Base-by-base conservation (phyloP, 164 flowering plant species). In the Nymphaea thermarum region DNA sequence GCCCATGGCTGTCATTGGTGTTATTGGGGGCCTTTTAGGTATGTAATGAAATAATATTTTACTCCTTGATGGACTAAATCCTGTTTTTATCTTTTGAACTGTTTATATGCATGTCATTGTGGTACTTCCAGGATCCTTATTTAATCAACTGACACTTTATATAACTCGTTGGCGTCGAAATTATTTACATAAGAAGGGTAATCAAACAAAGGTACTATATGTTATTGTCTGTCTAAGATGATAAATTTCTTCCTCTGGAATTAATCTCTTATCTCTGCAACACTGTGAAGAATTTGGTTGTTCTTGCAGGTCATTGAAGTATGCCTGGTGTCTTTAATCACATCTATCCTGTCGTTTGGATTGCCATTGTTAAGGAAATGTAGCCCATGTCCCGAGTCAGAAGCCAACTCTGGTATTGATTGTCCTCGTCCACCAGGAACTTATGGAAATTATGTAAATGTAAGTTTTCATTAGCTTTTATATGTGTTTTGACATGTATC, bases 1-100 rank as follows among this genome's bases (percentile, higher is more conserved):
- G 75, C 99, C 99, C 11, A 94, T 94, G 99, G 97, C 97, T 65
- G 79, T 94, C 73, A 94, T 94, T 85, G 99, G 99, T 57, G 85
- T 94, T 43, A 88, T 88, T 72, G 99, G 99, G 68, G 99, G 99
- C 71, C 87, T 94, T 68, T 93, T 94, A 44, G 99, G 99, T 94
- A 75, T 41, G 85, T 71, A n/a, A 47, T 66, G 42, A 47, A 45
- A n/a, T 43, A 6, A 15, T 5, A 67, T 61, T 53, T 64, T 62
- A 42, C 59, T 14, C n/a, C 4, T 55, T 43, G 4, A 41, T 14
- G 67, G 2, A 68, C 17, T 62, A 25, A 43, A 41, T 63, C 8
- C 14, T 5, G 25, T 41, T 43, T 43, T 41, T 6, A 12, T 10
- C 25, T 63, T 66, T n/a, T 43, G 17, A 64, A 53, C 12, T 25